A percentile compares a stretch with the other conserved stretches of the same genome.
Evolutionary conservation across 345 rosid species (phyloP).

Genomic region (Heritiera littoralis): DNA sequence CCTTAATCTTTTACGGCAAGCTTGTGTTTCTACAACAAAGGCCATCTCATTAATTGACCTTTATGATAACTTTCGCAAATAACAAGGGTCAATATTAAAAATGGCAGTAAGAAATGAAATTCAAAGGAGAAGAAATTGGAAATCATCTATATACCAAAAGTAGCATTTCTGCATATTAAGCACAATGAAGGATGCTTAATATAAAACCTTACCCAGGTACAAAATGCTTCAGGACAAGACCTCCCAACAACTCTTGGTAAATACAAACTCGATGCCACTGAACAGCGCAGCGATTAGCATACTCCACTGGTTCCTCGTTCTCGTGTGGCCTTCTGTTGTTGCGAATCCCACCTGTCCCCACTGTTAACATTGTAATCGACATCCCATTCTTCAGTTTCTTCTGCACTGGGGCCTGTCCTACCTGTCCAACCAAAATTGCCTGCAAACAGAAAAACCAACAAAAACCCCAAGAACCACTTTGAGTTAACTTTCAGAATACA

Average conservation of each 20-base stretch:
- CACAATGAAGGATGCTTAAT: not conserved
- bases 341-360: constrained; percentile 87
- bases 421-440: constrained; percentile 95
- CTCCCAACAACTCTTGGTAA: constrained; percentile 62
- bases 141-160: constrained; percentile 13
- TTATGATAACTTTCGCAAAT: not conserved
- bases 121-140: not conserved
- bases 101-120: not conserved
- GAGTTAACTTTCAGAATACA: not conserved
- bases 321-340: constrained; percentile 71
- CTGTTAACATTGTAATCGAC: constrained; percentile 56
- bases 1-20: not conserved
- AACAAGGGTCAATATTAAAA: not conserved
- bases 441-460: constrained; percentile 27
- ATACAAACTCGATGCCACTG: constrained; percentile 96
- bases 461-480: not conserved
- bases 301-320: constrained; percentile 73
- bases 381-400: constrained; percentile 72
- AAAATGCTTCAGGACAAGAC: constrained; percentile 54
- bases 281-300: constrained; percentile 61
- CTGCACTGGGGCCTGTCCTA: constrained; percentile 76
- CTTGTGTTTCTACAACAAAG: not conserved
- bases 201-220: constrained; percentile 74
- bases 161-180: not conserved
- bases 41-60: not conserved